Percentiles rank a stretch among this genome's conserved stretches.
phyloP scores from a whole-genome alignment of 2,329 filamentous ascomycete species.

The Nemania diffusa region DNA sequence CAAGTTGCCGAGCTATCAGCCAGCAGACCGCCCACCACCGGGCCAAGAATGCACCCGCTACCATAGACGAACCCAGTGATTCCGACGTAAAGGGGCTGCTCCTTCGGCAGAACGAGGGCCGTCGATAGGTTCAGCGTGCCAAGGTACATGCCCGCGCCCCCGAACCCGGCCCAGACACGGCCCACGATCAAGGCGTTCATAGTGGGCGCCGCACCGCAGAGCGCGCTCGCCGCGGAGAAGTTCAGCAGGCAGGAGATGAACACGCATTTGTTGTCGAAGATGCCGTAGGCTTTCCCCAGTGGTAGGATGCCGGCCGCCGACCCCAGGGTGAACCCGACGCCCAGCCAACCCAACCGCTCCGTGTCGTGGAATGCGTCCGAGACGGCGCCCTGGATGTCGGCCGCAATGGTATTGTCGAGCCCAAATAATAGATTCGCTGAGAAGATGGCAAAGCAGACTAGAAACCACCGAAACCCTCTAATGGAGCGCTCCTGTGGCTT shows the following conservation, averaged over 20 bases:
- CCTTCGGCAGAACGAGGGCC: slow-evolving; percentile 6
- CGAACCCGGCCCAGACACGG: slow-evolving; percentile 24
- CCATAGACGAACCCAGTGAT: slow-evolving; percentile 48
- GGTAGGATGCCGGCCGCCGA: slow-evolving; percentile 52
- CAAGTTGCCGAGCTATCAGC: slow-evolving; percentile 5
- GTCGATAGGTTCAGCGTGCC: slow-evolving; percentile 30
- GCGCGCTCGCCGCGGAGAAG: slow-evolving; percentile 44
- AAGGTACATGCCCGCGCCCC: slow-evolving; percentile 39
- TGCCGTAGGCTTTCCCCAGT: slow-evolving; percentile 24
- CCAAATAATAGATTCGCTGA: slow-evolving; percentile 48
- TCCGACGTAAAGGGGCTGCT: slow-evolving; percentile 45
- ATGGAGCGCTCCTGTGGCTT: no score
- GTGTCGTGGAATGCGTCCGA: slow-evolving; percentile 50
- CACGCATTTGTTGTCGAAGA: slow-evolving; percentile 57
- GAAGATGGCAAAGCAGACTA: slow-evolving; percentile 24
- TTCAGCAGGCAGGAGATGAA: slow-evolving; percentile 37
- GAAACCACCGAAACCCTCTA: slow-evolving; percentile 52
- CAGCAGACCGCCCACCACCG: slow-evolving; percentile 57
- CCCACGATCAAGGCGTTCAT: slow-evolving; percentile 43
- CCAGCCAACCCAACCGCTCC: slow-evolving; percentile 54
- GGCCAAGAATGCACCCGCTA: slow-evolving; percentile 52
- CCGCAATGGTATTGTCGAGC: slow-evolving; percentile 58
- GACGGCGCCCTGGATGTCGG: slow-evolving; percentile 56
- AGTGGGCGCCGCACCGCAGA: slow-evolving; percentile 50
- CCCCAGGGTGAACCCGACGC: slow-evolving; percentile 53